Base-by-base conservation (phyloP, 495 filamentous ascomycete genomes). In the Hyaloscypha variabilis region DNA sequence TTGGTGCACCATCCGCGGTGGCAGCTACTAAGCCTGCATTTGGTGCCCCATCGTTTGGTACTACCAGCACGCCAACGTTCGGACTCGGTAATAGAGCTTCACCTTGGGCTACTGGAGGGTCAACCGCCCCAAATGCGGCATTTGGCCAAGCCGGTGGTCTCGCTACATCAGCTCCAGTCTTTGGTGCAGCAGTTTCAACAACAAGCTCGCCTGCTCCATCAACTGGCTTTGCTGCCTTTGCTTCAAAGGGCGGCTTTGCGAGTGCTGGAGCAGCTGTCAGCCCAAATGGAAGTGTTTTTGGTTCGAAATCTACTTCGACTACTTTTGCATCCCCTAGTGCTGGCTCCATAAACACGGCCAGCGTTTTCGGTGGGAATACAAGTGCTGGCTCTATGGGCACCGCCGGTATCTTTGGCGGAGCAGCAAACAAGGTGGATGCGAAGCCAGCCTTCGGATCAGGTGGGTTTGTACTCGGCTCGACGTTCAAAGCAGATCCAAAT, bases 401-500 rank as follows among this genome's bases (percentile, higher is more conserved):
- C n/a, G n/a, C n/a, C 13, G 13, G 31, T 36, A 36, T 49, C 28
- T 73, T 74, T 62, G 67, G 71, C 26, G 62, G 58, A 39, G 6
- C 50, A n/a, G 21, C 25, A 58, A 31, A 62, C 29, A 53, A 56
- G 25, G 25, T 24, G 3, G 54, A 57, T 14, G 60, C 54, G 8
- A 65, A 63, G 21, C 58, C 59, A 24, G 21, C 62, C 21, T 71
- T 74, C 60, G 66, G 65, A 19, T 73, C 80, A 36, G 77, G 79
- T 58, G 81, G 83, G 0, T 97, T 97, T 73, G 86, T 87, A 26
- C 81, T 97, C 24, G 88, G 85, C 2, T 91, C 89, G 51, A 90
- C 87, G 17, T 97, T 97, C 77, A 93, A 95, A 74, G 81, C 81
- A 30, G 94, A 96, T 72, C 83, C 82, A 10, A 78, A 82, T 58